Conservation (phyloP, 108 stramenopile species). For the Bacterosira constricta region DNA sequence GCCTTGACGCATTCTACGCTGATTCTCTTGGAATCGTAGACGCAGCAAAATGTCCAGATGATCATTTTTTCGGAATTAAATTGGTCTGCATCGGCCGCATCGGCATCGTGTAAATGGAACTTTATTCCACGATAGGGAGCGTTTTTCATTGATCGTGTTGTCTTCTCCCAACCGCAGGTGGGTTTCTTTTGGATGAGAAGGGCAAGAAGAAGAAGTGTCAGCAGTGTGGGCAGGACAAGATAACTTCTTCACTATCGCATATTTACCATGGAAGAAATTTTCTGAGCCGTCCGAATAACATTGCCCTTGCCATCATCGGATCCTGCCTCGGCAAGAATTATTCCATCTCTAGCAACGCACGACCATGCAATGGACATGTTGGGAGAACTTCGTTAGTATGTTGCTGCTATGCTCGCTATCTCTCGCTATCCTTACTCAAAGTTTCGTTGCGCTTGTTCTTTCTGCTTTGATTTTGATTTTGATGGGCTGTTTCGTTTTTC, state of each 20-base stretch:
- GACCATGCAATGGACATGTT: conserved; percentile 49
- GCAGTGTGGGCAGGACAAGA: too few species aligned
- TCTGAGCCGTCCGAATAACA: conserved; percentile 50
- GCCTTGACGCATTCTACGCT: conserved; percentile 46
- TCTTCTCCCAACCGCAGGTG: conserved; percentile 72
- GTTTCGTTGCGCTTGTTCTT: too few species aligned
- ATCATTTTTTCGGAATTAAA: conserved; percentile 26
- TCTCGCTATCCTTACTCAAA: too few species aligned
- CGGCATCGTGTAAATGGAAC: conserved; percentile 66
- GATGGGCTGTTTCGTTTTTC: too few species aligned
- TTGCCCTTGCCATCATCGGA: conserved; percentile 45
- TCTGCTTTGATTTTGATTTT: too few species aligned
- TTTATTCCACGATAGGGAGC: conserved; percentile 46
- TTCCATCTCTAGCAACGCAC: conserved; percentile 54
- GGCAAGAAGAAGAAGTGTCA: too few species aligned
- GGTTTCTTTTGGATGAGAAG: too few species aligned
- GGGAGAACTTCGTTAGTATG: too few species aligned
- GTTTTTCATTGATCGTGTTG: conserved; percentile 22
- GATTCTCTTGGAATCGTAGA: conserved; percentile 48
- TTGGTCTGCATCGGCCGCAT: neutral
- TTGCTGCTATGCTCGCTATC: too few species aligned
- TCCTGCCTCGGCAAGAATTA: conserved; percentile 68
- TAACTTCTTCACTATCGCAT: too few species aligned
- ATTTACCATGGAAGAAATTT: conserved; percentile 53
- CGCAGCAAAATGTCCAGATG: conserved; percentile 65